These are phyloP conservation scores for Phytopythium chamaehyphon DNA, from an alignment of 352 stramenopile genomes.

Conservation along the genomic window DNA sequence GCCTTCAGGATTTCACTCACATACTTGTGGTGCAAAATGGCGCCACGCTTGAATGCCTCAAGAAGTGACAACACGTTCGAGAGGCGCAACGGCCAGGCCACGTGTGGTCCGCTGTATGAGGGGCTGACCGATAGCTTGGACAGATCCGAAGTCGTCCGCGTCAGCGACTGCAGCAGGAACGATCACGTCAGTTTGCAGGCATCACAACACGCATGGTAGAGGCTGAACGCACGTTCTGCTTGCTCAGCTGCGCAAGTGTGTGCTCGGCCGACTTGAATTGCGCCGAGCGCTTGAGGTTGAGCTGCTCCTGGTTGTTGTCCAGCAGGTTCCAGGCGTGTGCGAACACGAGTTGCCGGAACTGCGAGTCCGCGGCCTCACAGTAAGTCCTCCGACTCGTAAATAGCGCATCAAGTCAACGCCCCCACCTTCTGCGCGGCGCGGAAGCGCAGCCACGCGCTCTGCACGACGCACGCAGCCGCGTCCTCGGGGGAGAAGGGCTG, in stretches of 20 bases:
- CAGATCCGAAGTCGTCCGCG: conserved; percentile 53
- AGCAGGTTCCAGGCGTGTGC: conserved; percentile 87
- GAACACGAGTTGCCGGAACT: conserved; percentile 79
- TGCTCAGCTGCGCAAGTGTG: conserved; percentile 71
- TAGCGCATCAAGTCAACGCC: no score
- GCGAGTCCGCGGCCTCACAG: background rate
- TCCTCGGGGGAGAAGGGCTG: conserved; percentile 80
- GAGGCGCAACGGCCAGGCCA: conserved; percentile 84
- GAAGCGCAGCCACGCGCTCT: conserved; percentile 69
- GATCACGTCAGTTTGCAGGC: no score
- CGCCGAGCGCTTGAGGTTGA: conserved; percentile 84
- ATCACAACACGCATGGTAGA: background rate
- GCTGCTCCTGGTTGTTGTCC: conserved; percentile 89
- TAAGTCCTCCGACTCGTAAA: background rate
- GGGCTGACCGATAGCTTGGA: conserved; percentile 41
- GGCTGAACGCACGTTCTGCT: conserved; percentile 41
- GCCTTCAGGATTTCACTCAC: conserved; percentile 83
- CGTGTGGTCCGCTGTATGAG: conserved; percentile 71
- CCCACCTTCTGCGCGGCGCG: conserved; percentile 67
- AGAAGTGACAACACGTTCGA: conserved; percentile 86
- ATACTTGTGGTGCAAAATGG: conserved; percentile 89
- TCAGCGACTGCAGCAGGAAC: conserved; percentile 28
- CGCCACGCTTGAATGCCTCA: conserved; percentile 88
- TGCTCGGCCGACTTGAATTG: conserved; percentile 85
- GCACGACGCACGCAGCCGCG: conserved; percentile 65